Evolutionary conservation across 192 early-diverging fungal genomes (phyloP).

Genomic region (Gonapodya sp.): DNA sequence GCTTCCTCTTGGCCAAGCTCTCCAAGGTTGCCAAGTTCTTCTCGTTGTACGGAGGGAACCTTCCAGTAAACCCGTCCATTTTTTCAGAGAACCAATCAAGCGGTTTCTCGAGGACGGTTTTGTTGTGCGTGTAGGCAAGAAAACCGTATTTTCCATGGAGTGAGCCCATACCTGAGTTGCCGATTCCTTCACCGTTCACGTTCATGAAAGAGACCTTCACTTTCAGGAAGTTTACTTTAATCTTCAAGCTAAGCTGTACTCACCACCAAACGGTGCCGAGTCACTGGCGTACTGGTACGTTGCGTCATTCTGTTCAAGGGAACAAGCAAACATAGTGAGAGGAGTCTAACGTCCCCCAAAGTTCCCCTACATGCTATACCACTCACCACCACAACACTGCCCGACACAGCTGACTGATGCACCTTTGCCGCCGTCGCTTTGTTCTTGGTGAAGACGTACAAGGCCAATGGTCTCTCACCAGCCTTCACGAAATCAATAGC

Average conservation of each 20-base stretch:
- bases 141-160: conserved; percentile 77
- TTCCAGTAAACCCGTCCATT: neutral
- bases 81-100: neutral
- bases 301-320: conserved; percentile 83
- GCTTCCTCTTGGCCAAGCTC: neutral
- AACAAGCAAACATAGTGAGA: no score
- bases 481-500: conserved; percentile 52
- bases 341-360: no score
- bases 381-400: conserved; percentile 57
- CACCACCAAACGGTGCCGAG: conserved; percentile 10
- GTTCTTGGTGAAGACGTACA: conserved; percentile 63
- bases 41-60: neutral
- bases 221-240: neutral
- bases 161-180: conserved; percentile 71
- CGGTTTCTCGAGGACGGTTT: neutral
- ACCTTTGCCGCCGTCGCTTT: conserved; percentile 43
- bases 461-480: conserved; percentile 63
- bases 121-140: conserved; percentile 2
- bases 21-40: neutral
- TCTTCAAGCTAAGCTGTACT: neutral
- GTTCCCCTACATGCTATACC: no score
- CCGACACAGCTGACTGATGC: conserved; percentile 59
- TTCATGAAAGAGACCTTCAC: conserved; percentile 22
- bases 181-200: conserved; percentile 82
- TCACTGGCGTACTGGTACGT: conserved; percentile 37